Base-by-base conservation (phyloP, 2,329 filamentous ascomycete genomes). In the Aspergillus pseudoglaucus region DNA sequence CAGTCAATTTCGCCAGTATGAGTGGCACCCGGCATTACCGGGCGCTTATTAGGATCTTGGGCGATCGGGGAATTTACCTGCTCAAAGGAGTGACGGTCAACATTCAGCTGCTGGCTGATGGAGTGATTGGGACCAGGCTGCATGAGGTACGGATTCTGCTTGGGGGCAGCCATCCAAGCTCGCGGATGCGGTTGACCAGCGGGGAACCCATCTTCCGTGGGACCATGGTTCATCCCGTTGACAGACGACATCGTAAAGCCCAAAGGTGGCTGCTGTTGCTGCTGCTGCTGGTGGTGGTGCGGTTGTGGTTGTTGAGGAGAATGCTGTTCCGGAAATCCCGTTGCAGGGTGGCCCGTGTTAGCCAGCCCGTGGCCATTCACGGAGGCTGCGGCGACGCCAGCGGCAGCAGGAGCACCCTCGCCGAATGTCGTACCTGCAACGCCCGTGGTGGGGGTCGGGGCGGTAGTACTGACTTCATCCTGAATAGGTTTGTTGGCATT, bases 1-100 rank as follows among this genome's bases (percentile, higher is more conserved):
- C 85, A 89, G 73, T 88, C 85, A 74, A 85, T 59, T 46, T 71
- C 71, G 74, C 74, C 78, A 48, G 63, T 56, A 48, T 83, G 80
- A 68, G 78, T 79, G 59, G 79, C 78, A 64, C 67, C 69, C 75
- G 79, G 60, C 82, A 88, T 87, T 63, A 79, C 62, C 55, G 68
- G 67, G 47, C 69, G 67, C 57, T 72, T 73, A 12, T 20, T 39
- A 51, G 62, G 63, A 52, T 74, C 69, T 56, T 62, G 59, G 47
- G 63, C 53, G 52, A 65, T 54, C 48, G 67, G 63, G 58, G 67
- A 61, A 60, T 71, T 71, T 64, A 67, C 65, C 63, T 70, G 62
- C 58, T 72, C 69, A 64, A 70, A 53, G 54, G 62, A 58, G 55
- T 62, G 59, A 65, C 68, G 67, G 62, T 70, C 67, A 68, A 70